These are phyloP conservation scores for Aspergillus calidoustus DNA, from an alignment of 2,329 filamentous ascomycete genomes.

Conservation along the genomic window DNA sequence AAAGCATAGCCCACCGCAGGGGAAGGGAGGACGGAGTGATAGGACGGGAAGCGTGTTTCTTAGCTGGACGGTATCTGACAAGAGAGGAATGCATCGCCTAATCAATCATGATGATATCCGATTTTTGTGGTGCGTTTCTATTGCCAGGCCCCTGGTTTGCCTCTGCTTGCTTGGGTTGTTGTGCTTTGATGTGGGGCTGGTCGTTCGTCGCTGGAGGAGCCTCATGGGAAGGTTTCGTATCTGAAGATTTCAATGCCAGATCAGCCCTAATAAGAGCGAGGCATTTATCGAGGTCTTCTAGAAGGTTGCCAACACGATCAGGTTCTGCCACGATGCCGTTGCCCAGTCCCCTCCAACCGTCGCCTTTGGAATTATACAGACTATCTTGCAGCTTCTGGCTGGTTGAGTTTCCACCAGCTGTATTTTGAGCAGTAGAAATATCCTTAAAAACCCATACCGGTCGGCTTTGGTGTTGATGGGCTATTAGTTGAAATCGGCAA, in stretches of 20 bases:
- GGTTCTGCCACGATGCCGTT: constrained; percentile 42
- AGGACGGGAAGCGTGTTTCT: neutral
- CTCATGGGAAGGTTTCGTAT: neutral
- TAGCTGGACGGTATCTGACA: neutral
- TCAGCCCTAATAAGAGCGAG: constrained; percentile 23
- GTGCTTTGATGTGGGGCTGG: neutral
- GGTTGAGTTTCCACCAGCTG: constrained; percentile 26
- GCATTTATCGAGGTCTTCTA: constrained; percentile 38
- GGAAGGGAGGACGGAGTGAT: neutral
- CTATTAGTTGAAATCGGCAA: constrained; percentile 38
- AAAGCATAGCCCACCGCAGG: constrained; percentile 1
- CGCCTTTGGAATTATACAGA: constrained; percentile 41
- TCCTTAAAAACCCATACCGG: constrained; percentile 44
- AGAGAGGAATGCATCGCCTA: constrained; percentile 16
- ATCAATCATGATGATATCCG: constrained; percentile 46
- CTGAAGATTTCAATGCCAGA: neutral
- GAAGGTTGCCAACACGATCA: constrained; percentile 38
- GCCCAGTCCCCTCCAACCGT: constrained; percentile 47
- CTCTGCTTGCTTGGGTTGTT: neutral
- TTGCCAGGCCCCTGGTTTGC: neutral
- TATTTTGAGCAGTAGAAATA: constrained; percentile 23
- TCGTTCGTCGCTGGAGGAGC: neutral
- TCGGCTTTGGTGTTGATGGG: constrained; percentile 32
- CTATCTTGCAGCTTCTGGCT: constrained; percentile 34
- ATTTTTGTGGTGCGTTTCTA: constrained; percentile 19